A percentile compares a stretch with the other conserved stretches of the same genome.
Conservation (phyloP, 2,329 filamentous ascomycete genomes). For the Penicillium palitans region DNA sequence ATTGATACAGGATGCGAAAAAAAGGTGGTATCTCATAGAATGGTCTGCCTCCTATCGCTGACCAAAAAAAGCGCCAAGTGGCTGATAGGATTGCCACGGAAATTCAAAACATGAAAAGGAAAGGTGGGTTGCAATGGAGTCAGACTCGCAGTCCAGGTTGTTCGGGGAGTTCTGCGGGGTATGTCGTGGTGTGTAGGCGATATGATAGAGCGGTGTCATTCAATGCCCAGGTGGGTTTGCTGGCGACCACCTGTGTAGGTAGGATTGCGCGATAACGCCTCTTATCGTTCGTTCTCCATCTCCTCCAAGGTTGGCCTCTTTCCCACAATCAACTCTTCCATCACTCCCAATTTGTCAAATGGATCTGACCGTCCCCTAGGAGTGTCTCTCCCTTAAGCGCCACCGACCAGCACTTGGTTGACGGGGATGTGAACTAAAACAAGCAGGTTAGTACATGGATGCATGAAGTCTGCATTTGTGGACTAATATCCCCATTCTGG, state of each 20-base stretch:
- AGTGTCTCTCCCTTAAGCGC: constrained; percentile 34
- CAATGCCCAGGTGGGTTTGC: too few relatives aligned
- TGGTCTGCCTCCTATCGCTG: constrained; percentile 19
- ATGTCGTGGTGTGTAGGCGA: not conserved
- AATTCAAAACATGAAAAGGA: constrained; percentile 13
- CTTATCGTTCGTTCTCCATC: not conserved
- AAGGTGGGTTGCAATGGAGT: not conserved
- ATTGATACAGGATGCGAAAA: constrained; percentile 25
- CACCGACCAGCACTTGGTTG: constrained; percentile 53
- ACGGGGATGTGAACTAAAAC: constrained; percentile 51
- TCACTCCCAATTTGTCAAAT: not conserved
- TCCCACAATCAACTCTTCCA: not conserved
- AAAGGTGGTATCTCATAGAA: constrained; percentile 30
- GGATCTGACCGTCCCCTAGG: not conserved
- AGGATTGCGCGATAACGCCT: not conserved
- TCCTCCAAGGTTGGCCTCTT: not conserved
- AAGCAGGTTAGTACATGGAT: constrained; percentile 15
- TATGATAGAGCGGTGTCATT: not conserved
- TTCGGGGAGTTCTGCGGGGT: not conserved
- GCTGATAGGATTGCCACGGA: constrained; percentile 5
- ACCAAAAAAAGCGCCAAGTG: constrained; percentile 18
- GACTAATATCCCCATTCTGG: not conserved
- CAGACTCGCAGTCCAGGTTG: not conserved
- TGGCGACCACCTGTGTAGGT: not conserved
- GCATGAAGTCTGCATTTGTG: not conserved